Conservation (phyloP, 345 rosid species). For the Leavenworthia alabamica region DNA sequence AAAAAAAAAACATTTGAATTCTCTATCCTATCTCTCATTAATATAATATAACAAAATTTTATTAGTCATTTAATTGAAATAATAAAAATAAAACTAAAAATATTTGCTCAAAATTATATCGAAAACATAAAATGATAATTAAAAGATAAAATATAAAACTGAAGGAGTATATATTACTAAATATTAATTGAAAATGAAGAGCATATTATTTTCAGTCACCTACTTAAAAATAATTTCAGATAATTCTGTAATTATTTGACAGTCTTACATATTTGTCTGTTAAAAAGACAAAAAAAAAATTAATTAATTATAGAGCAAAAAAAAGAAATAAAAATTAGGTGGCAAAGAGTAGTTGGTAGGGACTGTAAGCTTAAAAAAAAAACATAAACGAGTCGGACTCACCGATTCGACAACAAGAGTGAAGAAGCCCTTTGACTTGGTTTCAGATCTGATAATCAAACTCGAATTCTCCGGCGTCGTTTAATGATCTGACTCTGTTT, state of each 20-base stretch:
- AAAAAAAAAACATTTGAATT: no score
- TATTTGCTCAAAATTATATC: no score
- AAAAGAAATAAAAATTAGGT: constrained; percentile 15
- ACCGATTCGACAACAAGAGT: constrained; percentile 14
- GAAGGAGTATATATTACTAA: no score
- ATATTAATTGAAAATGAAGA: no score
- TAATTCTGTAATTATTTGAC: neutral
- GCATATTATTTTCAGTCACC: neutral
- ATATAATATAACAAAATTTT: no score
- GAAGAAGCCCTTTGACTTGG: constrained; percentile 5
- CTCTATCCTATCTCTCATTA: no score
- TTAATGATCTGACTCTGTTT: constrained; percentile 36
- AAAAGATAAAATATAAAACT: no score
- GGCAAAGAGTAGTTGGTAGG: constrained; percentile 13
- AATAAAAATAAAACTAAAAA: no score
- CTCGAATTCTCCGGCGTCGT: constrained; percentile 31
- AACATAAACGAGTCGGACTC: constrained; percentile 18
- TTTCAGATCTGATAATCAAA: constrained; percentile 25
- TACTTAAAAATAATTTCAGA: neutral
- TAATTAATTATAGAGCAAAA: neutral
- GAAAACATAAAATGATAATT: no score
- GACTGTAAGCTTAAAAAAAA: neutral
- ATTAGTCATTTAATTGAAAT: no score
- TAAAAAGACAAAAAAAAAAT: neutral
- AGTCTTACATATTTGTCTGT: neutral